A percentile compares a stretch with the other conserved stretches of the same genome.
Evolutionary conservation across 192 early-diverging fungal species (phyloP).

Genomic region (Coemansia sp.): DNA sequence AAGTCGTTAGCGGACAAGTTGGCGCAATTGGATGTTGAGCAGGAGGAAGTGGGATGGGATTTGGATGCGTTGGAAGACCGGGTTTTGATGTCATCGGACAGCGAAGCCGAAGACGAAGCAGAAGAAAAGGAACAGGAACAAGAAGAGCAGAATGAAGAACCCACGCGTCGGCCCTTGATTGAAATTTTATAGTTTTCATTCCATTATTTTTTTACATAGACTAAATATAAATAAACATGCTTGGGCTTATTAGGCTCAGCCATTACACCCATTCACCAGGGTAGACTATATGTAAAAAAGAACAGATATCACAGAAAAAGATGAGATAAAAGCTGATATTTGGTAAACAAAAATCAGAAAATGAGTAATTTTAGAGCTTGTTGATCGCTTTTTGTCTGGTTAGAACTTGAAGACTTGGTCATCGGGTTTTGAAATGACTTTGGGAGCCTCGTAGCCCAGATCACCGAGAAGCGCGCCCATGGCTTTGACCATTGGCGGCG

Average conservation of each 20-base stretch:
- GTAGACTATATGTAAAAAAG: slow-evolving; percentile 6
- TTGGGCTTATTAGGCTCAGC: slow-evolving; percentile 22
- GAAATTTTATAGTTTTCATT: background rate
- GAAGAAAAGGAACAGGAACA: background rate
- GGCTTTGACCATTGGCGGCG: slow-evolving; percentile 84
- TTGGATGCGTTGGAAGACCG: slow-evolving; percentile 79
- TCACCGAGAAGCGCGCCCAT: slow-evolving; percentile 70
- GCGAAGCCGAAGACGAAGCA: slow-evolving; percentile 17
- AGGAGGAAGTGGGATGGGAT: slow-evolving; percentile 71
- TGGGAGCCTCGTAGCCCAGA: slow-evolving; percentile 77
- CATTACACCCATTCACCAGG: slow-evolving; percentile 41
- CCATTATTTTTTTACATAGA: too few species aligned
- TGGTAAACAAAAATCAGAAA: too few species aligned
- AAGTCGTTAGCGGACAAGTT: slow-evolving; percentile 79
- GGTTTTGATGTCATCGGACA: slow-evolving; percentile 58
- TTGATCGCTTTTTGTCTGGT: too few species aligned
- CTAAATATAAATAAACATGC: slow-evolving; percentile 18
- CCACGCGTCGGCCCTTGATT: background rate
- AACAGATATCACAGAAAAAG: too few species aligned
- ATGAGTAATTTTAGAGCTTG: too few species aligned
- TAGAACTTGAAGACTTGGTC: slow-evolving; percentile 93
- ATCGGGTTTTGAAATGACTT: slow-evolving; percentile 74
- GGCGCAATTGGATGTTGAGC: slow-evolving; percentile 66
- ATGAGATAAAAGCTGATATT: too few species aligned
- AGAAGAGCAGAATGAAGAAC: background rate